Evolutionary conservation across 768 basidiomycete genomes (phyloP).

Genomic region (Boletus sp.): DNA sequence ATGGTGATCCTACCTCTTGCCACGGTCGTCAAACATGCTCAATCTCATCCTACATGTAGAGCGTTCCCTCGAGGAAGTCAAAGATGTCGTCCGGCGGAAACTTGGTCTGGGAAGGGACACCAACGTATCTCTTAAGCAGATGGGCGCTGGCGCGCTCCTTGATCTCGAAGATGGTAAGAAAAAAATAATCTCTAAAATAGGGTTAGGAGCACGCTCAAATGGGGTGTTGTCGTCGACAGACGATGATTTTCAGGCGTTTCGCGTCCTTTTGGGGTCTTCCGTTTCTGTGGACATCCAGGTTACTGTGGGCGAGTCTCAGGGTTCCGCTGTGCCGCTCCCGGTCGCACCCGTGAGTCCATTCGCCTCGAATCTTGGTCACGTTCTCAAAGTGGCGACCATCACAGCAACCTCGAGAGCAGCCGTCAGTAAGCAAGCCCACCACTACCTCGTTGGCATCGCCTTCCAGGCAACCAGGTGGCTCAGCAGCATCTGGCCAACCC

Average conservation of each 20-base stretch:
- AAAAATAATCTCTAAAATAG: background rate
- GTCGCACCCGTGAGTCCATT: constrained; percentile 11
- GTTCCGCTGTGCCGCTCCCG: background rate
- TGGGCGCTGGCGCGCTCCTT: constrained; percentile 51
- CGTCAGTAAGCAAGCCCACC: background rate
- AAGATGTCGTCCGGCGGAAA: constrained; percentile 59
- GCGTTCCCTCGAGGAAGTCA: constrained; percentile 56
- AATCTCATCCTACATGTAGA: constrained; percentile 40
- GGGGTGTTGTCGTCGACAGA: constrained; percentile 39
- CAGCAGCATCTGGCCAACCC: background rate
- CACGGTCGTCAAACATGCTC: background rate
- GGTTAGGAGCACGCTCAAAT: background rate
- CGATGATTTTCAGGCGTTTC: constrained; percentile 78
- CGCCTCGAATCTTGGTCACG: background rate
- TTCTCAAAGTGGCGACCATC: background rate
- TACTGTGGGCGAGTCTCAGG: constrained; percentile 11
- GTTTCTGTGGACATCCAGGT: constrained; percentile 40
- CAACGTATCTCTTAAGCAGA: constrained; percentile 44
- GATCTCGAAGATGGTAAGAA: constrained; percentile 74
- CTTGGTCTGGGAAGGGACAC: constrained; percentile 45
- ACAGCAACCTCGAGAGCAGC: background rate
- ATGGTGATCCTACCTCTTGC: constrained; percentile 29
- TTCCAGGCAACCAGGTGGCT: background rate
- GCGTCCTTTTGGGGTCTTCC: constrained; percentile 41
- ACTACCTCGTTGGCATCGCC: background rate